Evolutionary conservation across 2,329 filamentous ascomycete species (phyloP).

Genomic region (Scopulariopsis brevicaulis): DNA sequence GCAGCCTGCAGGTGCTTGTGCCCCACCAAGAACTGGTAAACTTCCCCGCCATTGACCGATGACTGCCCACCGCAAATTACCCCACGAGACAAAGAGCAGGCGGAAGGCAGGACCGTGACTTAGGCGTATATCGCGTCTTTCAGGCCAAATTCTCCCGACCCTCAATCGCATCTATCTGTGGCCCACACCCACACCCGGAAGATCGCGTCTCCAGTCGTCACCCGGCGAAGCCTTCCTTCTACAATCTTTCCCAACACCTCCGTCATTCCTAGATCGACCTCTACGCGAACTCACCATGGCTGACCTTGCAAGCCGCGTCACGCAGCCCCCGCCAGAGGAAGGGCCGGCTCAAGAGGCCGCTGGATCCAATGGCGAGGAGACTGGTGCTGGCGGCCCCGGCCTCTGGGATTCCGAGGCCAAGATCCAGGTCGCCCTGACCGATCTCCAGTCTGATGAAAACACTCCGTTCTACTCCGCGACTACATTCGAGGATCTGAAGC

Average conservation of each 20-base stretch:
- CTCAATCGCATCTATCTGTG: background rate
- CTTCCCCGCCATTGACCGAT: background rate
- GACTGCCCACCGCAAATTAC: background rate
- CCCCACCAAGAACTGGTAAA: background rate
- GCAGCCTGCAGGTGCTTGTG: background rate
- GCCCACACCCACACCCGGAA: background rate
- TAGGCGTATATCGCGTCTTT: background rate
- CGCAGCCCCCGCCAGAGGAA: slow-evolving; percentile 21
- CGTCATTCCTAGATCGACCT: background rate
- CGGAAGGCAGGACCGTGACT: background rate
- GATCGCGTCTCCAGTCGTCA: no score
- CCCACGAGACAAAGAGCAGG: background rate
- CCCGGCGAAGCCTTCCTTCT: background rate
- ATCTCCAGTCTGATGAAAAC: slow-evolving; percentile 75
- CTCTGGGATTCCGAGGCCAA: slow-evolving; percentile 68
- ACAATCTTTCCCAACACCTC: background rate
- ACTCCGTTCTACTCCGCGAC: slow-evolving; percentile 81
- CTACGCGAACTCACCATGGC: slow-evolving; percentile 22
- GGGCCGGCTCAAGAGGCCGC: background rate
- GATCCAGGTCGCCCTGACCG: slow-evolving; percentile 85
- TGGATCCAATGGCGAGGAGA: slow-evolving; percentile 13
- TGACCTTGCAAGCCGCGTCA: slow-evolving; percentile 40
- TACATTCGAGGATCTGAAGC: slow-evolving; percentile 72
- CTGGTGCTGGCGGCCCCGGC: slow-evolving; percentile 34
- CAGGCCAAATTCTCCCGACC: background rate